Base-by-base conservation (phyloP, 2,329 filamentous ascomycete species). In the Colletotrichum melonis region DNA sequence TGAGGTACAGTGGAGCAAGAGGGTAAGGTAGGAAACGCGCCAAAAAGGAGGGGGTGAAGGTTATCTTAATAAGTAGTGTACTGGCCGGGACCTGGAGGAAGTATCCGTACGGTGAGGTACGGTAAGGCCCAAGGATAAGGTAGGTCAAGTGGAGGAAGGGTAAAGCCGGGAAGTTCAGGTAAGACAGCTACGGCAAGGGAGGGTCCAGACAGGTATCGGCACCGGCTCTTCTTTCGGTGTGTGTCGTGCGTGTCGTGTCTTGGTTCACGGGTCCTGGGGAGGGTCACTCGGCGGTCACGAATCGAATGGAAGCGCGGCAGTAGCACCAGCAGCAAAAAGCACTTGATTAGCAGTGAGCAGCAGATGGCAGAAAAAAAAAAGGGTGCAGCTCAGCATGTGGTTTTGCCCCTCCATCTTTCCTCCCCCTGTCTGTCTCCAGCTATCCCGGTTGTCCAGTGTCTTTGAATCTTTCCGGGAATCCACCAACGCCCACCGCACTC, bases 401-500 rank as follows among this genome's bases (percentile, higher is more conserved):
- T 57, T 58, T 62, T 65, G 67, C 70, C 70, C 70, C 70, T 73
- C 70, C 63, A 70, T 65, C 62, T n/a, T 35, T 24, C 24, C 42
- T 22, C 19, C 42, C 42, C 60, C n/a, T 16, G 42, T 52, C 60
- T 52, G 57, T 26, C 57, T 59, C 28, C 32, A n/a, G 3, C 9
- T 38, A 42, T 42, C 16, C 38, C 38, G 38, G 38, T 42, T 42
- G 38, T 19, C 38, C 38, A 42, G 56, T 59, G 30, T n/a, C 30
- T 38, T 62, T 19, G 22, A 22, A 52, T 52, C 30, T 14, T 32
- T 24, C 22, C 42, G 26, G 26, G 22, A 52, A 54, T 38, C 38
- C 42, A 42, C 59, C 52, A 12, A 19, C 55, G 26, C 26, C 35
- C 52, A 16, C 57, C 26, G 28, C 22, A 3, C n/a, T 38, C 19